A percentile compares a stretch with the other conserved stretches of the same genome.
Evolutionary conservation across 2,329 filamentous ascomycete genomes (phyloP).

Genomic region (Botrytis byssoidea): DNA sequence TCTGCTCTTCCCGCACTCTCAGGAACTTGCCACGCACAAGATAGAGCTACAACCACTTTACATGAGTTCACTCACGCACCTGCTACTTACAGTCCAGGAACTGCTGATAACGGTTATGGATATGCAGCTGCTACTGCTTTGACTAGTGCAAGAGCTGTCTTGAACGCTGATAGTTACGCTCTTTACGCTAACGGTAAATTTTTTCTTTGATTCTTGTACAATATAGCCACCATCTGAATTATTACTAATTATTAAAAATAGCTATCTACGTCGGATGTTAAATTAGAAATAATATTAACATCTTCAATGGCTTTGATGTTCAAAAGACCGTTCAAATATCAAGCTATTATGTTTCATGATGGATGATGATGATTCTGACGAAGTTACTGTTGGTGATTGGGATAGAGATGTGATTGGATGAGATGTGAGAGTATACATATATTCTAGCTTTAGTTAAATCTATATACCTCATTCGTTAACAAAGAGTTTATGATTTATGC

Average conservation of each 20-base stretch:
- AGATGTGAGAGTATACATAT: neutral
- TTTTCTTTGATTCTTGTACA: neutral
- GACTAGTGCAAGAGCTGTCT: slow-evolving; percentile 50
- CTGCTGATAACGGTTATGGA: slow-evolving; percentile 57
- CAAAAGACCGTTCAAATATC: neutral
- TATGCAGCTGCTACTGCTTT: slow-evolving; percentile 51
- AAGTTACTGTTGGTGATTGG: neutral
- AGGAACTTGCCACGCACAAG: slow-evolving; percentile 58
- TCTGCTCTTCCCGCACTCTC: slow-evolving; percentile 50
- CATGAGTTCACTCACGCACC: slow-evolving; percentile 66
- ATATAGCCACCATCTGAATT: too few species aligned
- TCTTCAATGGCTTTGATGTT: neutral
- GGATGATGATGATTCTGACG: neutral
- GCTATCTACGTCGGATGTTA: slow-evolving; percentile 13
- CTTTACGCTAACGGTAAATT: slow-evolving; percentile 19
- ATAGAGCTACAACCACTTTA: slow-evolving; percentile 62
- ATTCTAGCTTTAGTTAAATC: neutral
- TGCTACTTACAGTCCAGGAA: slow-evolving; percentile 53
- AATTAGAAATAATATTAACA: neutral
- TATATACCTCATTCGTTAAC: neutral
- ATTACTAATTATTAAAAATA: neutral
- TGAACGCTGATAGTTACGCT: slow-evolving; percentile 58
- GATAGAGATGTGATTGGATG: neutral
- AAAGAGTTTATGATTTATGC: neutral
- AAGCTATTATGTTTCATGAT: neutral